These are phyloP conservation scores for Aspergillus latus DNA, from an alignment of 2,329 filamentous ascomycete species.

Conservation along the genomic window DNA sequence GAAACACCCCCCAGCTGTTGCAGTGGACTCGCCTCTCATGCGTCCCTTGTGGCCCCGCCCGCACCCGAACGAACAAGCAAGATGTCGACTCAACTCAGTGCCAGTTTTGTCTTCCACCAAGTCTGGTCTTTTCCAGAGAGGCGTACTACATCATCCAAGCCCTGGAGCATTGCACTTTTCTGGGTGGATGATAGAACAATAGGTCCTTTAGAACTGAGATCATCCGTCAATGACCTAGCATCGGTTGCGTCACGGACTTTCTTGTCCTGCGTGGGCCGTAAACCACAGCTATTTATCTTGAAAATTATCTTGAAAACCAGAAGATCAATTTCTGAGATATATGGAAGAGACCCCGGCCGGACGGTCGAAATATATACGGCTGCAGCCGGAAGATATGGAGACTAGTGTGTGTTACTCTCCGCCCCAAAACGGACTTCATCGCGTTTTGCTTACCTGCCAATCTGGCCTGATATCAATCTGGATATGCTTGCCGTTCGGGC, in stretches of 20 bases:
- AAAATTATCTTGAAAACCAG: not conserved
- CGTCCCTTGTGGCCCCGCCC: not conserved
- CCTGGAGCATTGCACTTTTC: not conserved
- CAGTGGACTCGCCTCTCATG: slow-evolving; percentile 16
- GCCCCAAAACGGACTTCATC: no score
- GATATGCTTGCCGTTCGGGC: not conserved
- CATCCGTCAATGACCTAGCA: not conserved
- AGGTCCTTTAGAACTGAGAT: not conserved
- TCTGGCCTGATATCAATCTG: not conserved
- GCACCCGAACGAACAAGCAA: no score
- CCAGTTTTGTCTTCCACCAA: not conserved
- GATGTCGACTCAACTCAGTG: no score
- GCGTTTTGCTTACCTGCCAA: not conserved
- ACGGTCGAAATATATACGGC: not conserved
- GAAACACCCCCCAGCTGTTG: no score
- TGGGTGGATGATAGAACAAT: not conserved
- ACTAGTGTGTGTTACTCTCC: no score
- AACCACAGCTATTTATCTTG: not conserved
- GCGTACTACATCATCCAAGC: not conserved
- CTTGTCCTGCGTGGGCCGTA: not conserved
- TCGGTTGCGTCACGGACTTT: not conserved
- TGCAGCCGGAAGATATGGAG: not conserved
- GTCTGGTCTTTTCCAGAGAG: not conserved
- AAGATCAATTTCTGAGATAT: not conserved
- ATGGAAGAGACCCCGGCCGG: not conserved